Conservation (phyloP, 345 rosid genomes). For the Lepidium sativum region DNA sequence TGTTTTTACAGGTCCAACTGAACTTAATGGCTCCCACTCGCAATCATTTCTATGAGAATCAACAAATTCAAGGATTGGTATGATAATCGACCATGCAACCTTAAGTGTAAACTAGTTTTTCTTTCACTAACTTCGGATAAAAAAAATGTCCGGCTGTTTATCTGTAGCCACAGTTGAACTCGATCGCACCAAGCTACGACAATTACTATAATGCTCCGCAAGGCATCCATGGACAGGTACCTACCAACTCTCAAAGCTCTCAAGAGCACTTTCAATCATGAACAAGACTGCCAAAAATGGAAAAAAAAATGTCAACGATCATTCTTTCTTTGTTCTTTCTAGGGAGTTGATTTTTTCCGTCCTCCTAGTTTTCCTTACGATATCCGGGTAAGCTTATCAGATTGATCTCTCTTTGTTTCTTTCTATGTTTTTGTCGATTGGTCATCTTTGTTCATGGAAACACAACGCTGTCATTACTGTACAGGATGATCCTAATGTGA, state of each 20-base stretch:
- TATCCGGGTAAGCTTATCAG: slow-evolving; percentile 41
- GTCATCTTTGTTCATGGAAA: slow-evolving; percentile 11
- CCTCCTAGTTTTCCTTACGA: slow-evolving; percentile 36
- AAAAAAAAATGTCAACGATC: background rate
- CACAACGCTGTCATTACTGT: background rate
- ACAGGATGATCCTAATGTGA: slow-evolving; percentile 74
- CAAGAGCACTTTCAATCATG: background rate
- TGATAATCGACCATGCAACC: slow-evolving; percentile 22
- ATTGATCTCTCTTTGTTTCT: background rate
- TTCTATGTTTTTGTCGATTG: background rate
- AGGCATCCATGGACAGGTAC: slow-evolving; percentile 54
- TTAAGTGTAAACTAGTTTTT: slow-evolving; percentile 11
- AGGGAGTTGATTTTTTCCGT: slow-evolving; percentile 71
- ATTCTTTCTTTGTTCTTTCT: background rate
- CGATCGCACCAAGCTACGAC: slow-evolving; percentile 49
- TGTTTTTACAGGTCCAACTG: slow-evolving; percentile 45
- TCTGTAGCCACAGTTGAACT: slow-evolving; percentile 52
- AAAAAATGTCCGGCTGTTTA: slow-evolving; percentile 4
- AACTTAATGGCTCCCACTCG: slow-evolving; percentile 56
- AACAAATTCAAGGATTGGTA: slow-evolving; percentile 57
- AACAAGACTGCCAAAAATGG: background rate
- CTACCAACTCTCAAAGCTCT: background rate
- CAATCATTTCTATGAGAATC: slow-evolving; percentile 44
- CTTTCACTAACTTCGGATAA: slow-evolving; percentile 20
- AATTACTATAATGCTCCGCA: slow-evolving; percentile 44